A percentile compares a stretch with the other conserved stretches of the same genome.
These are phyloP conservation scores for Agarophyton chilense DNA, from an alignment of 23 red algal genomes.

Conservation along the genomic window DNA sequence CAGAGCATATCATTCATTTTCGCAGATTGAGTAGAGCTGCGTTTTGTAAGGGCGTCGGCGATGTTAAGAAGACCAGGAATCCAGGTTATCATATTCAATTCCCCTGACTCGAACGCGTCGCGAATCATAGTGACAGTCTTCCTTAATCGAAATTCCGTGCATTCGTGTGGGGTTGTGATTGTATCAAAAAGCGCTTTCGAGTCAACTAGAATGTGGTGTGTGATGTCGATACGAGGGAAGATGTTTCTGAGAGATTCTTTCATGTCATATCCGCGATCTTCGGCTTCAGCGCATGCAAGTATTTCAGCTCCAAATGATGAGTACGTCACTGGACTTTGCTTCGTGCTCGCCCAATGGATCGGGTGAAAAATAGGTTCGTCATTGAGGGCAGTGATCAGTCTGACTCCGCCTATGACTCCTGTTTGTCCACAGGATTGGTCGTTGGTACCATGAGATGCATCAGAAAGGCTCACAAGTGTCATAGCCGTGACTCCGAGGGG, in stretches of 20 bases:
- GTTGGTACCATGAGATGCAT: slow-evolving; percentile 8
- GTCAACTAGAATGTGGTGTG: slow-evolving; percentile 2
- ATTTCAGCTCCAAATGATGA: too few relatives aligned
- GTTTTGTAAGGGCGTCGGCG: background rate
- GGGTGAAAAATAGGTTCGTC: background rate
- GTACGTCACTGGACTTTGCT: too few relatives aligned
- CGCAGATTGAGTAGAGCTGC: background rate
- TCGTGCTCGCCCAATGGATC: slow-evolving; percentile 12
- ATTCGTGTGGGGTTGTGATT: too few relatives aligned
- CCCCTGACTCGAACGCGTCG: background rate
- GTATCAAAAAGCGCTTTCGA: slow-evolving; percentile 29
- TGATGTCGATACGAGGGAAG: background rate
- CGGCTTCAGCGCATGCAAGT: background rate
- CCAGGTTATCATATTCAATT: slow-evolving; percentile 2
- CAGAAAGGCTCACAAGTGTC: background rate
- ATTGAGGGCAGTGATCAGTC: background rate
- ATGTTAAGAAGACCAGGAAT: background rate
- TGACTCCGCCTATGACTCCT: background rate
- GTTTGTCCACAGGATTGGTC: background rate
- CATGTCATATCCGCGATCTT: background rate
- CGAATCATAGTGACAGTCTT: background rate
- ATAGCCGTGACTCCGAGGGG: background rate
- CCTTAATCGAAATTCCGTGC: background rate
- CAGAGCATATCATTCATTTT: too few relatives aligned
- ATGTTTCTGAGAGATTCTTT: background rate